These are phyloP conservation scores for Scheffersomyces ergatensis DNA, from an alignment of 805 yeast species.

Conservation along the genomic window DNA sequence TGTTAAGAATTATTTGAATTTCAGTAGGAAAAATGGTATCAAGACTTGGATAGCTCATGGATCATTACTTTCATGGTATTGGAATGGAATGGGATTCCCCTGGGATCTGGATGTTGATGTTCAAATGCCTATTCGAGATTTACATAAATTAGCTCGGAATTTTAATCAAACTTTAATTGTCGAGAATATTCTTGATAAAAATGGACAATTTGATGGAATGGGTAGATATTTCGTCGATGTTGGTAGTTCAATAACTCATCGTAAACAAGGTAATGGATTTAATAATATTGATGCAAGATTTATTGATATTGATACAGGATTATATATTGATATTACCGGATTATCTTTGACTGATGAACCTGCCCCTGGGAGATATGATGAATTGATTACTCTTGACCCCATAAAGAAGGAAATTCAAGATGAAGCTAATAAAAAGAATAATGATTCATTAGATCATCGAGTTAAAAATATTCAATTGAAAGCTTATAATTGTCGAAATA, in stretches of 20 bases:
- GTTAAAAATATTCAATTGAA: slow-evolving; percentile 15
- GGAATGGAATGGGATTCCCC: slow-evolving; percentile 61
- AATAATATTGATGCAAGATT: slow-evolving; percentile 74
- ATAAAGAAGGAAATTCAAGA: slow-evolving; percentile 5
- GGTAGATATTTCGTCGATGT: slow-evolving; percentile 52
- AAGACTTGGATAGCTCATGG: slow-evolving; percentile 69
- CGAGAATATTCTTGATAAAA: slow-evolving; percentile 31
- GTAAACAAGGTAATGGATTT: slow-evolving; percentile 55
- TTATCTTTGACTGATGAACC: slow-evolving; percentile 44
- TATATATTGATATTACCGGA: slow-evolving; percentile 73
- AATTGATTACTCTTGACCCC: slow-evolving; percentile 8
- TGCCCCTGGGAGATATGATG: slow-evolving; percentile 18
- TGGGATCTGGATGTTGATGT: slow-evolving; percentile 72
- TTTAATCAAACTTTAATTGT: slow-evolving; percentile 49
- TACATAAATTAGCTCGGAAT: slow-evolving; percentile 44
- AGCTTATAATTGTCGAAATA: slow-evolving; percentile 51
- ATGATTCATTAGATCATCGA: slow-evolving; percentile 6
- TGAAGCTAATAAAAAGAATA: slow-evolving; percentile 1
- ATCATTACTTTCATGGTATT: slow-evolving; percentile 58
- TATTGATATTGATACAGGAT: slow-evolving; percentile 67
- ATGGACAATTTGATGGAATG: slow-evolving; percentile 41
- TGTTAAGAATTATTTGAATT: slow-evolving; percentile 51
- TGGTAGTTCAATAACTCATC: slow-evolving; percentile 50
- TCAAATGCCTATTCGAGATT: slow-evolving; percentile 52
- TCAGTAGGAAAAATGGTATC: slow-evolving; percentile 43